Conservation (phyloP, 2,329 filamentous ascomycete genomes). For the Colletotrichum simmondsii region DNA sequence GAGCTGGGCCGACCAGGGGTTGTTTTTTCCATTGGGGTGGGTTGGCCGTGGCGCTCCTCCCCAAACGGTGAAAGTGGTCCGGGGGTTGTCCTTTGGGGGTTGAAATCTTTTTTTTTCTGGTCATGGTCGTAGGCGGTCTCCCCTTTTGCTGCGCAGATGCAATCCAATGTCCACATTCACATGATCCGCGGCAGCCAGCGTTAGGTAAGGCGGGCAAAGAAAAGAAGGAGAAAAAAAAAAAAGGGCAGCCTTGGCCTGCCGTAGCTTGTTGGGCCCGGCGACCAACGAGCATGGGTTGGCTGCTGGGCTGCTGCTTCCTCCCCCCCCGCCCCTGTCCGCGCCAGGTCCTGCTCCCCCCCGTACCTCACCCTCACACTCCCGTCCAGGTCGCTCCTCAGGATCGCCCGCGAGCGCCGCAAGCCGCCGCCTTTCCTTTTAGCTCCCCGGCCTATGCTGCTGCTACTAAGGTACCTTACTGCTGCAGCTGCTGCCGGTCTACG, state of each 20-base stretch:
- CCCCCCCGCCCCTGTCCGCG: constrained; percentile 9
- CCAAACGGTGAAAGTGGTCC: background rate
- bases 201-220: background rate
- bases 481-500: background rate
- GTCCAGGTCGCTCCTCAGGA: background rate
- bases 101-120: background rate
- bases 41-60: constrained; percentile 5
- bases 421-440: constrained; percentile 7
- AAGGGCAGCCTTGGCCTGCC: constrained; percentile 1
- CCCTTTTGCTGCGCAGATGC: background rate
- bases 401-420: constrained; percentile 10
- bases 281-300: constrained; percentile 28
- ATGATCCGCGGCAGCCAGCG: constrained; percentile 24
- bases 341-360: constrained; percentile 16
- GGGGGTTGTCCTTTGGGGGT: background rate
- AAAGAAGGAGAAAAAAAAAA: background rate
- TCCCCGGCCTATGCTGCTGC: background rate
- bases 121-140: background rate
- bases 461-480: background rate
- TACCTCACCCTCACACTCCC: background rate
- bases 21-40: constrained; percentile 3
- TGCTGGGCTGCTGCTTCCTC: background rate
- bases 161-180: constrained; percentile 28
- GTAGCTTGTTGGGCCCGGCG: constrained; percentile 29
- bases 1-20: background rate